Percentiles rank a stretch among this genome's conserved stretches.
These are phyloP conservation scores for Agapanthus africanus DNA, from an alignment of 106 monocot genomes.

Conservation along the genomic window DNA sequence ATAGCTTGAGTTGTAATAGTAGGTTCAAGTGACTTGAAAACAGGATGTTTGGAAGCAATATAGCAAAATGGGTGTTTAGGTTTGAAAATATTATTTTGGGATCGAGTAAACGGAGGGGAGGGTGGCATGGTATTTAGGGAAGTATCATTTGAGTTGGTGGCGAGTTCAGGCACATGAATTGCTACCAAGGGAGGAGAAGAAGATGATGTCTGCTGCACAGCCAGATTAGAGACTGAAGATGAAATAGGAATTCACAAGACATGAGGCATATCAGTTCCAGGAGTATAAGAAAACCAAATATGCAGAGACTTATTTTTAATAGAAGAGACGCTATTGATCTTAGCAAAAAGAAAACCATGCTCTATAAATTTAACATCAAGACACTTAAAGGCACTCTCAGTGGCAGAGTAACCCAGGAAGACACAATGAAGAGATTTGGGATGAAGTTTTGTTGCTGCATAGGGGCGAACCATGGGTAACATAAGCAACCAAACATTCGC, in stretches of 20 bases:
- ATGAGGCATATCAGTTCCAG: too few species aligned
- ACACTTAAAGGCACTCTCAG: not conserved
- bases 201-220: too few species aligned
- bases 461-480: not conserved
- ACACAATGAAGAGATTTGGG: not conserved
- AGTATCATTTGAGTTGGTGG: not conserved
- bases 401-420: not conserved
- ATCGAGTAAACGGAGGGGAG: not conserved
- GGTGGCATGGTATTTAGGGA: not conserved
- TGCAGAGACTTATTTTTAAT: not conserved
- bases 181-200: too few species aligned
- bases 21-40: not conserved
- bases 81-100: not conserved
- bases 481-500: not conserved
- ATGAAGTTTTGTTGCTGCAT: not conserved
- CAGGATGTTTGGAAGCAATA: not conserved
- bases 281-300: not conserved
- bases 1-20: not conserved
- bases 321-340: not conserved
- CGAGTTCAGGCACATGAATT: not conserved
- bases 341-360: not conserved
- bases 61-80: not conserved
- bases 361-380: not conserved
- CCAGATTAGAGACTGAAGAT: too few species aligned
- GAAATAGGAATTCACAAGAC: too few species aligned